Evolutionary conservation across 2,329 filamentous ascomycete genomes (phyloP).

Genomic region (Rosellinia necatrix): DNA sequence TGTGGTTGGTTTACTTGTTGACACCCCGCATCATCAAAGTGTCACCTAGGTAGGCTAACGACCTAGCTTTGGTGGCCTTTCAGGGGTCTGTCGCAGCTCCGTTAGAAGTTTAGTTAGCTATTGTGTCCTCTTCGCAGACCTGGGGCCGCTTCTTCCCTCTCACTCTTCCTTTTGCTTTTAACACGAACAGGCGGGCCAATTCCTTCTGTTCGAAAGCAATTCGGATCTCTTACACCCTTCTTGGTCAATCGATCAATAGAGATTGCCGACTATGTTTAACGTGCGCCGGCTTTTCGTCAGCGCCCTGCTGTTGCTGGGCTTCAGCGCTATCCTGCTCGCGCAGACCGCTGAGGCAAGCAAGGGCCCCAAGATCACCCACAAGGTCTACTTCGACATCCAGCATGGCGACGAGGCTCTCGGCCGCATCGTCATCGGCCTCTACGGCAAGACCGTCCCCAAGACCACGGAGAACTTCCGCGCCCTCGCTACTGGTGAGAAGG

Average conservation of each 20-base stretch:
- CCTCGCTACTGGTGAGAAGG: constrained; percentile 84
- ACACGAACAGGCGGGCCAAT: constrained; percentile 20
- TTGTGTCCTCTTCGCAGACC: constrained; percentile 35
- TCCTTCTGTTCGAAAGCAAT: constrained; percentile 18
- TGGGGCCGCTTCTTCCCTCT: constrained; percentile 20
- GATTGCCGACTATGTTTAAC: constrained; percentile 67
- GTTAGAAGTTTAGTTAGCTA: constrained; percentile 23
- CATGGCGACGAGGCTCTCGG: constrained; percentile 77
- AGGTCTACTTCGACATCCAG: constrained; percentile 87
- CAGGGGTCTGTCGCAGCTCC: constrained; percentile 28
- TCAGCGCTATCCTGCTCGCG: constrained; percentile 51
- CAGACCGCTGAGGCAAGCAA: constrained; percentile 75
- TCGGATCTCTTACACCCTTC: background rate
- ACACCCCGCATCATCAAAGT: constrained; percentile 31
- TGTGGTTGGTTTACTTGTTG: constrained; percentile 8
- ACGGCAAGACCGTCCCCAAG: constrained; percentile 85
- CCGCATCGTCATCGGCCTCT: constrained; percentile 79
- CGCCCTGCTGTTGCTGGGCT: constrained; percentile 53
- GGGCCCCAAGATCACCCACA: constrained; percentile 94
- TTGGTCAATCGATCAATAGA: constrained; percentile 5
- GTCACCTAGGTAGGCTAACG: constrained; percentile 3
- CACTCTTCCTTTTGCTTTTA: background rate
- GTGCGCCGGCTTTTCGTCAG: constrained; percentile 72
- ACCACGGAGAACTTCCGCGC: constrained; percentile 75
- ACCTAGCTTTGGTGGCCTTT: constrained; percentile 14